Conservation (phyloP, 2,329 filamentous ascomycete genomes). For the Arthroderma sp. region DNA sequence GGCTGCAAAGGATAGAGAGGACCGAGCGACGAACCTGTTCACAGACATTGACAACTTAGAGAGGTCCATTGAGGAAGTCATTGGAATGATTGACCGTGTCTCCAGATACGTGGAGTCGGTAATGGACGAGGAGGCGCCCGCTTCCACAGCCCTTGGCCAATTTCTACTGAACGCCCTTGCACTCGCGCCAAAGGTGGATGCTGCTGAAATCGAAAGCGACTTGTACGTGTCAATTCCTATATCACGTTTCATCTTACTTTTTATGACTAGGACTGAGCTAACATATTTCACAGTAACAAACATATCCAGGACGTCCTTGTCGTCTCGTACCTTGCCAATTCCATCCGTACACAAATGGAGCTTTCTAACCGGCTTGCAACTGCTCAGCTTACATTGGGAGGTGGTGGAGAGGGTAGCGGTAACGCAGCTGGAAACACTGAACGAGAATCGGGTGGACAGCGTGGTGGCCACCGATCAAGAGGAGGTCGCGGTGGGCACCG, state of each 20-base stretch:
- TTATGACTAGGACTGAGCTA: constrained; percentile 19
- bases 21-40: constrained; percentile 58
- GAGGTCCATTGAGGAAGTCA: constrained; percentile 71
- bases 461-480: constrained; percentile 30
- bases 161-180: constrained; percentile 89
- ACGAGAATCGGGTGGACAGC: constrained; percentile 27
- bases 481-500: constrained; percentile 33
- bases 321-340: constrained; percentile 96
- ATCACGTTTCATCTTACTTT: constrained; percentile 3
- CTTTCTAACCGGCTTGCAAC: constrained; percentile 88
- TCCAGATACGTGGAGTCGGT: constrained; percentile 87
- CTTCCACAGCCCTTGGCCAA: constrained; percentile 84
- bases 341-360: constrained; percentile 97
- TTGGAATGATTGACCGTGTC: constrained; percentile 81
- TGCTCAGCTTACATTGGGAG: constrained; percentile 51
- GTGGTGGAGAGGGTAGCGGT: constrained; percentile 34
- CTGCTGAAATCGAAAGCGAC: constrained; percentile 81
- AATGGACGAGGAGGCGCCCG: constrained; percentile 73
- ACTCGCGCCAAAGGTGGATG: constrained; percentile 86
- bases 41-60: constrained; percentile 86
- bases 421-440: constrained; percentile 15
- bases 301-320: constrained; percentile 98
- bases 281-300: constrained; percentile 58
- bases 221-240: constrained; percentile 47
- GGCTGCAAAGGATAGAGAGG: constrained; percentile 65